Evolutionary conservation across 23 red algal genomes (phyloP), one percentile per base, ranked within the genome.

Genomic region (Chondrus crispus): DNA sequence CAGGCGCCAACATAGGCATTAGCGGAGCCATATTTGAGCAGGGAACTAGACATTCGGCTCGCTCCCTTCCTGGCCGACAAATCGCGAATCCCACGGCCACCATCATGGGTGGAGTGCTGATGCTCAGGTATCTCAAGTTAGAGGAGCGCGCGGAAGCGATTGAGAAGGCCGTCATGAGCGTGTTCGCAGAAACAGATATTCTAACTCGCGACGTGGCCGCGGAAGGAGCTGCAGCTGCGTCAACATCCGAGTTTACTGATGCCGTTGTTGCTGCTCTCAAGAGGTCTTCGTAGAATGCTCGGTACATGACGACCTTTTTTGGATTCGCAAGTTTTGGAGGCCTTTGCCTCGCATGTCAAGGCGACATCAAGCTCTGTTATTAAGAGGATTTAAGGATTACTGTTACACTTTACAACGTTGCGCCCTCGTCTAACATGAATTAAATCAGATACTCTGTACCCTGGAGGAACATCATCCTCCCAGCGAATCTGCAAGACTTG

Each of bases 11-110:
- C 62, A 91, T 96, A 74, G 94, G 94, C 38, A 62, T 80, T 41
- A 57, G 78, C 62, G 93, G 85, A 43, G 97, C 94, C 49, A 62
- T 99, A 20, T 95, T 96, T 80, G 97, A 99, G 81, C 96, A 98
- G 90, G 97, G 90, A 36, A 91, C 84, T 52, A 74, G 94, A 18
- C 93, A 96, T 93, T 66, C 97, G 39, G 97, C 84, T 26, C 79
- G 57, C 46, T 79, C 82, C 24, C 93, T 99, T 83, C 94, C 91
- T 3, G 97, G 97, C 4, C 93, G 85, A 43, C 69, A 88, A 40
- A 75, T 96, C 30, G 97, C 93, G 29, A 99, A 99, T 51, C 97
- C 97, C 14, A 95, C 97, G 10, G 97, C 87, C 26, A 92, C 89
- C 33, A 95, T 99, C 46, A 76, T 99, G 41, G 85, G 76, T 46